Evolutionary conservation across 1,139 yeast species (phyloP), one percentile per base, ranked within the genome.

Genomic region (Arxiozyma bovina): DNA sequence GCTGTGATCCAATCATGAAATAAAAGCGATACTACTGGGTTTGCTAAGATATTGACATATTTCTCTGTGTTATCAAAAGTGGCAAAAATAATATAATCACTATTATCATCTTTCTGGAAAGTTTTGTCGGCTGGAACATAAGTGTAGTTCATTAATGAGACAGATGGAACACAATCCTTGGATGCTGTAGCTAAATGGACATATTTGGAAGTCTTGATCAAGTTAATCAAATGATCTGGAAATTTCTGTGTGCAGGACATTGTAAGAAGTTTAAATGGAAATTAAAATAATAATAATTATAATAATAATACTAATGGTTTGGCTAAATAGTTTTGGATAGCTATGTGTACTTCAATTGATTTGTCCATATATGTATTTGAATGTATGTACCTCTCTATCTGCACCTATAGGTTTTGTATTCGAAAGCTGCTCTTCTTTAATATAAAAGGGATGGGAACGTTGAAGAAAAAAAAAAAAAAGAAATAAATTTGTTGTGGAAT

Each of bases 1-100:
- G 84, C 81, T 20, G 85, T 77, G 42, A 83, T 80, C 96, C 96
- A 88, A 65, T 90, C 97, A 65, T 90, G 97, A 47, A 90, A 81
- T 54, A 90, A 74, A 50, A 90, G 68, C 0, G 96, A 85, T 11
- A 90, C 96, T 48, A 79, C 76, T 6, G 90, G 89, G 66, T 90
- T 90, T 45, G 74, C 70, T 15, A 69, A 61, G 56, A 90, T 79
- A 68, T 90, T 88, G 44, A 77, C 70, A 68, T 77, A 87, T 69
- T 89, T 90, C 55, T 82, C 81, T 4, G 96, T 87, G 54, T 78
- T 71, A 57, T 76, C 78, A 1, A 83, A 83, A 1, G 95, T 82
- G 7, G 95, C 81, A 56, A 90, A 74, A 42, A 90, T 80, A 51
- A 89, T 79, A 57, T 77, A 76, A 47, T 73, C 77, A 44, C 65